Evolutionary conservation across 225 moss, liverwort and hornwort genomes (phyloP), one percentile per base, ranked within the genome.

Genomic region (Anthoceros angustus): DNA sequence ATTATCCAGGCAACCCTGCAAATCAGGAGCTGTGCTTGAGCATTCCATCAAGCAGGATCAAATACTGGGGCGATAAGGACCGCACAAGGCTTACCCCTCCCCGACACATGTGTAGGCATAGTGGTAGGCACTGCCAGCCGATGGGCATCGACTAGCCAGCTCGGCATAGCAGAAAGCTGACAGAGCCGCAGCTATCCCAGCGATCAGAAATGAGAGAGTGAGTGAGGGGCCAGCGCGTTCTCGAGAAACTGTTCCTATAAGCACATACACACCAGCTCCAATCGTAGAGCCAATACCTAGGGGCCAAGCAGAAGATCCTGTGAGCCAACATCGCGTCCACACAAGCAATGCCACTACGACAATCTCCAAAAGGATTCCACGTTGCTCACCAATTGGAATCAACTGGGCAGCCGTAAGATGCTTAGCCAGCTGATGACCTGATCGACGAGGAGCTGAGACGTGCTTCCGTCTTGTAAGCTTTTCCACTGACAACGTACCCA

Each of bases 151-250:
- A 67, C 95, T 95, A 5, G 95, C 88, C 39, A 95, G 81, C 74
- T 95, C 95, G 9, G 95, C 95, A 66, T 95, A 95, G 79, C 95
- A 95, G 14, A 95, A 82, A n/a, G 95, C 95, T 32, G 95, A 90
- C 12, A 95, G 86, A 25, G 95, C 83, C 12, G 95, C 95, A 40
- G 95, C 91, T 63, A 95, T 39, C 64, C 95, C 95, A 40, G 95
- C 95, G n/a, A 95, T 86, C 49, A 91, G 72, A 68, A 95, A 95
- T 0, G 95, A 76, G 8, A 95, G 26, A 7, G 91, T 80, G 66
- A 95, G 88, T 4, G 95, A 90, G 0, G 95, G 91, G 0, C 95
- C 95, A 0, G 90, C 85, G 68, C 86, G 88, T 73, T 95, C 95
- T 66, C 95, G 72, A 23, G 90, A 90, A 25, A 95, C 91, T 3